Base-by-base conservation (phyloP, 2,329 filamentous ascomycete species). In the Cladosporium sp. region DNA sequence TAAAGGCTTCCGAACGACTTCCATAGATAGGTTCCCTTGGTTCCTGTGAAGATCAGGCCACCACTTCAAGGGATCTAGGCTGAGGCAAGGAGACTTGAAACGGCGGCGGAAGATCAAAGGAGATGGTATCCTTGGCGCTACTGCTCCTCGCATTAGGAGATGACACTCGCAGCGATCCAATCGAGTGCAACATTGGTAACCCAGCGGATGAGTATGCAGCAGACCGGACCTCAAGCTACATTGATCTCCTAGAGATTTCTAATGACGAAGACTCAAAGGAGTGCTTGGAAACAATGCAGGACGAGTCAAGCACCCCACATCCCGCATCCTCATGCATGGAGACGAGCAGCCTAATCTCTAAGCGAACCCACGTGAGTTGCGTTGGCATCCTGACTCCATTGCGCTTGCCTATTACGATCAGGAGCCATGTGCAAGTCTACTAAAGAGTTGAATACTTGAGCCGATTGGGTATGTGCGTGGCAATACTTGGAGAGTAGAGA, bases 81-180 rank as follows among this genome's bases (percentile, higher is more conserved):
- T 32, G 28, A 32, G 28, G 12, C n/a, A n/a, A n/a, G n/a, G 45
- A 48, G 7, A 36, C 32, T 20, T 50, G 47, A 37, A 37, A 50
- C 45, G 35, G 17, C 28, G 45, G 45, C 4, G 9, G 45, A 7
- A 34, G 45, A 50, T 35, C 47, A 35, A 32, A 15, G 47, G 47
- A 50, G 47, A 50, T 50, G 47, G 22, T 50, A 24, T 50, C 7
- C 47, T 50, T 50, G 47, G 47, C 47, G n/a, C 19, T 17, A 19
- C 13, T 24, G 20, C 42, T 45, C 24, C 3, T 44, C 10, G 9
- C 12, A 10, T 32, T n/a, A n/a, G n/a, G n/a, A n/a, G 28, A 10
- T 5, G 8, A 9, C 28, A n/a, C 42, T 25, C 24, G 22, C 25
- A 37, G 3, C 47, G 19, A 20, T 20, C 47, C 47, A 50, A 50